Conservation (phyloP, 441 rosid species). For the Brassica balearica region DNA sequence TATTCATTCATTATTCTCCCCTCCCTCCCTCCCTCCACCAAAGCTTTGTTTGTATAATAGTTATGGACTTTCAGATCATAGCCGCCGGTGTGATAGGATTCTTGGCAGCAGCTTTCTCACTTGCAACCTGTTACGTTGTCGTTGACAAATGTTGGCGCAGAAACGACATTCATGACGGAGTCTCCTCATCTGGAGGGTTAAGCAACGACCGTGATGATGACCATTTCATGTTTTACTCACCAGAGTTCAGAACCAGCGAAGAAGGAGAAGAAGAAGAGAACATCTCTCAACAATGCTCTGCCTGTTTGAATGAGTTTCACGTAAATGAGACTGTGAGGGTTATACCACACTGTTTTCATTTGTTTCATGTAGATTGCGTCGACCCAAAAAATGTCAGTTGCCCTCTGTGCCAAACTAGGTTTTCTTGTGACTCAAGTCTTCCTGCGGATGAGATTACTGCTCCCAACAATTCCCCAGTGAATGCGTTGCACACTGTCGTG, state of each 20-base stretch:
- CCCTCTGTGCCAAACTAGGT: background rate
- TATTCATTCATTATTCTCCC: background rate
- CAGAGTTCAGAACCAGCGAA: background rate
- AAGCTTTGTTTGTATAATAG: constrained; percentile 3
- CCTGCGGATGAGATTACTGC: background rate
- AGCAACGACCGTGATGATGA: background rate
- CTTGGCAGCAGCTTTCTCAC: background rate
- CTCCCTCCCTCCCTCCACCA: background rate
- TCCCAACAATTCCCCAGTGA: background rate
- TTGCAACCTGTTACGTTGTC: background rate
- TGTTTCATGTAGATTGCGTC: background rate
- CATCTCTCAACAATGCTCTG: constrained; percentile 1
- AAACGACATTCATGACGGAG: background rate
- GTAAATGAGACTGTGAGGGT: constrained; percentile 5
- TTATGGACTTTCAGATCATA: background rate
- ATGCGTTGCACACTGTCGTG: background rate
- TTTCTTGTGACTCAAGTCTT: background rate
- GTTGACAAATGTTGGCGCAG: background rate
- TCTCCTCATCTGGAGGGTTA: constrained; percentile 1
- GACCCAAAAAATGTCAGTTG: background rate
- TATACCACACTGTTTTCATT: background rate
- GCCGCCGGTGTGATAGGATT: background rate
- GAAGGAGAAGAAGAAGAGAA: background rate
- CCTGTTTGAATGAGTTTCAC: constrained; percentile 4
- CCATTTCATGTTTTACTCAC: constrained; percentile 5